Evolutionary conservation across 805 yeast genomes (phyloP).

Genomic region (Nakazawaea anatomiae): DNA sequence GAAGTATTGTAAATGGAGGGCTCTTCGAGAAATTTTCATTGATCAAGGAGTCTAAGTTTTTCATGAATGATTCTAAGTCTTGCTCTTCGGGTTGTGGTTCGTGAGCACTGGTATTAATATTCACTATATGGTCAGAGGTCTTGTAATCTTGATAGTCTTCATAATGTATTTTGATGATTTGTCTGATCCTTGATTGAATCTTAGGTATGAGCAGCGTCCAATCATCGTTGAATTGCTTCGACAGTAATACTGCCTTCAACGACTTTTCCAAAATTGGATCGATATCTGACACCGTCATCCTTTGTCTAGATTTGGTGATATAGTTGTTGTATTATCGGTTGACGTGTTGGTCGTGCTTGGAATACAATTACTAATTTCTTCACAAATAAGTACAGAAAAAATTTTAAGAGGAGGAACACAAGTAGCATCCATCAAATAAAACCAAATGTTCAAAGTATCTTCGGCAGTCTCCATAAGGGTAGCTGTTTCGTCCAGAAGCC

Average conservation of each 20-base stretch:
- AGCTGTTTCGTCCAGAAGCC: background rate
- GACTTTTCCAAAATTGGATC: conserved; percentile 1
- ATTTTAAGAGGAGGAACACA: no score
- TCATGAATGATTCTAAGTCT: background rate
- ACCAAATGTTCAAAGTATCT: no score
- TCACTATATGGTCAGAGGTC: conserved; percentile 5
- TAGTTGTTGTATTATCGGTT: no score
- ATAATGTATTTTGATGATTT: background rate
- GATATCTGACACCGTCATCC: conserved; percentile 5
- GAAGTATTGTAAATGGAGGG: conserved; percentile 10
- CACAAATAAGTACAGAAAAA: background rate
- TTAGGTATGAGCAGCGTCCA: background rate
- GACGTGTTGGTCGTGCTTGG: background rate
- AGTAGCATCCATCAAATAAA: no score
- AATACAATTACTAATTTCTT: background rate
- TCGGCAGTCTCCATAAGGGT: no score
- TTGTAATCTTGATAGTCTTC: background rate
- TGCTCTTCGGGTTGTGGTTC: conserved; percentile 5
- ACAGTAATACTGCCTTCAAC: background rate
- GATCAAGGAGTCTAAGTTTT: background rate
- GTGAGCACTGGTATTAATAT: conserved; percentile 1
- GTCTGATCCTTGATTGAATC: background rate
- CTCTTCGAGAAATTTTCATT: background rate
- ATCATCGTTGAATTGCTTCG: background rate
- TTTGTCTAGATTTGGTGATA: background rate